Evolutionary conservation across 1,139 yeast genomes (phyloP).

Genomic region (Blastobotrys serpentis): DNA sequence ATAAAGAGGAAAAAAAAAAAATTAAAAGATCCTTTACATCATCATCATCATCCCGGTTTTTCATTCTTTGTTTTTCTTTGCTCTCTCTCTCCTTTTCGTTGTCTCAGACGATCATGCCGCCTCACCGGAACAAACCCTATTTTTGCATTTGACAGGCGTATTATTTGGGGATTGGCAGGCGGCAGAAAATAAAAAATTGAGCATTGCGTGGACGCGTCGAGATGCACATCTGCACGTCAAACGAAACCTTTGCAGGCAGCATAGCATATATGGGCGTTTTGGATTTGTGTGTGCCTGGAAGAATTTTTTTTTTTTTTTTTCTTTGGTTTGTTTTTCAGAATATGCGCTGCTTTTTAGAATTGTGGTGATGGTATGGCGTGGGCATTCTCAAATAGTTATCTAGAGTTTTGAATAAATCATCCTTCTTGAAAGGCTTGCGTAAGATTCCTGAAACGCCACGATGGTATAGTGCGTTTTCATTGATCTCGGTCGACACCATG

Average conservation of each 20-base stretch:
- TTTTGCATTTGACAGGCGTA: not conserved
- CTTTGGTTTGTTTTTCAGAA: not conserved
- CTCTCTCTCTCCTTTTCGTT: not conserved
- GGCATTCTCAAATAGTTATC: conserved; percentile 20
- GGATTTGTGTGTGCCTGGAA: too few species aligned
- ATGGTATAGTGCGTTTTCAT: conserved; percentile 51
- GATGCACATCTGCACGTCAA: not conserved
- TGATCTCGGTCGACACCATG: conserved; percentile 64
- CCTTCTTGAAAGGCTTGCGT: conserved; percentile 89
- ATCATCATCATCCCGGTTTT: too few species aligned
- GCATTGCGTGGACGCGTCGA: not conserved
- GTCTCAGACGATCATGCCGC: conserved; percentile 1
- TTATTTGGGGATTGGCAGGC: too few species aligned
- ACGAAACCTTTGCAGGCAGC: too few species aligned
- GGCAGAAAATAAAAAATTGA: not conserved
- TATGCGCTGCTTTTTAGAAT: not conserved
- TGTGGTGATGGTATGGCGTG: not conserved
- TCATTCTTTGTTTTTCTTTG: conserved; percentile 4
- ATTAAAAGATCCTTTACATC: not conserved
- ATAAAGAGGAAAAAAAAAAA: conserved; percentile 1
- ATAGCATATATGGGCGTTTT: too few species aligned
- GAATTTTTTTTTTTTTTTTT: too few species aligned
- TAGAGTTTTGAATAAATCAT: conserved; percentile 59
- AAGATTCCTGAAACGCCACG: conserved; percentile 91
- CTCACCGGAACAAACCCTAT: not conserved